These are phyloP conservation scores for Ceraceosorus guamensis DNA, from an alignment of 1,284 basidiomycete species.

Conservation along the genomic window DNA sequence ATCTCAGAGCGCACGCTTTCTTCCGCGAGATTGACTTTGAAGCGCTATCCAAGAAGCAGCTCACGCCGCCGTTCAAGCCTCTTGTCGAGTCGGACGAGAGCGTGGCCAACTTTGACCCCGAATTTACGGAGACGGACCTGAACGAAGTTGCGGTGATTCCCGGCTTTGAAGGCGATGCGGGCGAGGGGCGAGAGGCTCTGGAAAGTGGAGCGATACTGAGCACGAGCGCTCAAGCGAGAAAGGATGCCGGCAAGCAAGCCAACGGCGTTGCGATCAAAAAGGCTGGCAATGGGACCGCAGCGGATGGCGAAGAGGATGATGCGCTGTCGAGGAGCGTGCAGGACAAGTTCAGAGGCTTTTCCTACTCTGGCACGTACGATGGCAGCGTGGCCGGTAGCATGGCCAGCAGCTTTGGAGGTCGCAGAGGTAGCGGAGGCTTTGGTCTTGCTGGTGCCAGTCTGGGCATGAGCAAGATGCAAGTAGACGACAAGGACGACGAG, in stretches of 20 bases:
- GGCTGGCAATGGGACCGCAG: slow-evolving; percentile 4
- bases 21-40: slow-evolving; percentile 66
- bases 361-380: slow-evolving; percentile 44
- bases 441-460: slow-evolving; percentile 30
- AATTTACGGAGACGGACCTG: slow-evolving; percentile 85
- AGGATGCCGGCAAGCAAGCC: slow-evolving; percentile 7
- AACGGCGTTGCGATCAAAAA: slow-evolving; percentile 8
- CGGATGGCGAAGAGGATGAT: slow-evolving; percentile 21
- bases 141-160: slow-evolving; percentile 37
- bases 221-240: background rate
- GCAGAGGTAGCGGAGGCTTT: slow-evolving; percentile 20
- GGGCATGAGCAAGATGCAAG: slow-evolving; percentile 36
- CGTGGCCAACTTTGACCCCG: slow-evolving; percentile 94
- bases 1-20: slow-evolving; percentile 93
- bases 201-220: slow-evolving; percentile 15
- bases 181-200: slow-evolving; percentile 16
- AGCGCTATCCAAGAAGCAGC: slow-evolving; percentile 71
- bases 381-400: slow-evolving; percentile 21
- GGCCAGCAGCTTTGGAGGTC: slow-evolving; percentile 22
- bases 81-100: slow-evolving; percentile 96
- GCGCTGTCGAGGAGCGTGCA: slow-evolving; percentile 38
- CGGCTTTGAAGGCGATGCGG: slow-evolving; percentile 27
- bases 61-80: slow-evolving; percentile 96
- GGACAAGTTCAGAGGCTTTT: slow-evolving; percentile 47
- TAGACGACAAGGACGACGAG: slow-evolving; percentile 19